Percentiles rank a stretch among this genome's conserved stretches.
Conservation (phyloP, 495 filamentous ascomycete genomes). For the Tetracladium setigerum region DNA sequence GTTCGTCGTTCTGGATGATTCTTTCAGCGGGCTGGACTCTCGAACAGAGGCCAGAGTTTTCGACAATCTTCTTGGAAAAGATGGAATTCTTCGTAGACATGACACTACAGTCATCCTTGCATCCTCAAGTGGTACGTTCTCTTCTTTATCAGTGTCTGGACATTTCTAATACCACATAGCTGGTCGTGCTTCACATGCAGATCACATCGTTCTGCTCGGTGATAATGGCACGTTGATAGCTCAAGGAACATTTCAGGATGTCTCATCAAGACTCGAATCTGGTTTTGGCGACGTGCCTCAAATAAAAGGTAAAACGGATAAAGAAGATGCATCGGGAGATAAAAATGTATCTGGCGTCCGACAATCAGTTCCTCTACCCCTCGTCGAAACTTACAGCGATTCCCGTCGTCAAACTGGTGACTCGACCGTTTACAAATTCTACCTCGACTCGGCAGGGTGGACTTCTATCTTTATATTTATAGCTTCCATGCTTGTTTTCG, state of each 20-base stretch:
- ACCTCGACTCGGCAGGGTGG: constrained; percentile 8
- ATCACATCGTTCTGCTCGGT: constrained; percentile 14
- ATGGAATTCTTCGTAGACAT: constrained; percentile 43
- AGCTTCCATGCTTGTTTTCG: neutral
- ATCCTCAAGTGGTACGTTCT: neutral
- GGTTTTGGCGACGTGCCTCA: too few species aligned
- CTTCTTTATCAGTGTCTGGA: neutral
- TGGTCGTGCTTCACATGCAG: constrained; percentile 4
- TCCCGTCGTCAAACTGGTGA: neutral
- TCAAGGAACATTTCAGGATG: constrained; percentile 5
- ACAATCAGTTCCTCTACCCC: too few species aligned
- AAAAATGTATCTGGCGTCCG: too few species aligned
- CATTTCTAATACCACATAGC: neutral
- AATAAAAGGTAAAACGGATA: too few species aligned
- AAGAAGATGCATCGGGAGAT: too few species aligned
- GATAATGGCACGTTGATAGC: constrained; percentile 8
- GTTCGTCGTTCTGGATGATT: constrained; percentile 28
- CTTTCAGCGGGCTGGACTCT: constrained; percentile 47
- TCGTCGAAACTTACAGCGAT: too few species aligned
- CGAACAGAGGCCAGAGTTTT: constrained; percentile 53
- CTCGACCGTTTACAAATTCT: constrained; percentile 1
- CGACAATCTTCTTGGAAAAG: constrained; percentile 40
- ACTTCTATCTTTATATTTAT: neutral
- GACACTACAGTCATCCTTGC: constrained; percentile 43
- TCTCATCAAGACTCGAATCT: neutral